phyloP scores from a whole-genome alignment of 352 stramenopile species.

The Aphanomyces euteiches region DNA sequence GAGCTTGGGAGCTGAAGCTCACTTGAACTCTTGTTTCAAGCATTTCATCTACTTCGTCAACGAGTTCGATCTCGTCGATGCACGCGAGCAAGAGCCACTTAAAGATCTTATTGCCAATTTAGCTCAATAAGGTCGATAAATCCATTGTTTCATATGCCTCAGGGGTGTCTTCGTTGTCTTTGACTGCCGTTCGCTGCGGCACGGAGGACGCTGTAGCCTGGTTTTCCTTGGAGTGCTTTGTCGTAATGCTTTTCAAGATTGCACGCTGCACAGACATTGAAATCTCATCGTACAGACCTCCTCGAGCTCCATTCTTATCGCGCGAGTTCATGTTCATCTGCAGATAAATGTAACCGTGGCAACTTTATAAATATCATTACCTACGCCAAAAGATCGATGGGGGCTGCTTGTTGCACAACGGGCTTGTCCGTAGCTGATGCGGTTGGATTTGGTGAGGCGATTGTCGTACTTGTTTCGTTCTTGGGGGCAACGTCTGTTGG shows the following conservation, averaged over 20 bases:
- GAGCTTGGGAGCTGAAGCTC: conserved; percentile 89
- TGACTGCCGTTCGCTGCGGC: no score
- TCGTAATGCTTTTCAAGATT: background rate
- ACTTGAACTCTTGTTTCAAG: conserved; percentile 98
- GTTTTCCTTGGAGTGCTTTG: no score
- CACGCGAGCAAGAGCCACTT: conserved; percentile 92
- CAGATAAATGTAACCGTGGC: conserved; percentile 1
- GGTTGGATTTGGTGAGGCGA: no score
- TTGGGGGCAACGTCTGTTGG: background rate
- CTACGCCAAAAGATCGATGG: conserved; percentile 13
- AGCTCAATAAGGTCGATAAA: conserved; percentile 35
- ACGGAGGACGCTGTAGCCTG: no score
- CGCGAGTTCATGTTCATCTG: background rate
- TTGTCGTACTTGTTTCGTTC: background rate
- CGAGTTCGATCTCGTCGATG: conserved; percentile 91
- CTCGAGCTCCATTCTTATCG: no score
- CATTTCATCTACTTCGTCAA: conserved; percentile 97
- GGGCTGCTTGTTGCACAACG: background rate
- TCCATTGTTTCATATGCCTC: no score
- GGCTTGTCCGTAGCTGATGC: background rate
- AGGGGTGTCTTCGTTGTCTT: no score
- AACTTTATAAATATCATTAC: conserved; percentile 11
- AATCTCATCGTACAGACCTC: conserved; percentile 7
- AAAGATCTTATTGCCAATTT: conserved; percentile 94
- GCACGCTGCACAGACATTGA: background rate